phyloP scores from a whole-genome alignment of 768 basidiomycete species.

The Lyophyllum decastes region DNA sequence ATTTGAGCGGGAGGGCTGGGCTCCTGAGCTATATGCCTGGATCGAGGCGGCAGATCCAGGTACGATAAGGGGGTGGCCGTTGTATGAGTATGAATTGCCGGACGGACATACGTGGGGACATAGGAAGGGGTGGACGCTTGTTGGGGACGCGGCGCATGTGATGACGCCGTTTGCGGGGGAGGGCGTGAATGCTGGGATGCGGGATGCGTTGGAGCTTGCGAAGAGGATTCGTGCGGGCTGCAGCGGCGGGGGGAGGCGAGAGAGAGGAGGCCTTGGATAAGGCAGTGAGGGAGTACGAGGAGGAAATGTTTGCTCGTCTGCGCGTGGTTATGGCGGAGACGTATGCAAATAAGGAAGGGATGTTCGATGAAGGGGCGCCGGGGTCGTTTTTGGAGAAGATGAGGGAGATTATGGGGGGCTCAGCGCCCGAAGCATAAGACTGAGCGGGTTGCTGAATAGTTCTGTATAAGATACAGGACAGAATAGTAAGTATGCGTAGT shows the following conservation, averaged over 20 bases:
- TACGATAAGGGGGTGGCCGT: constrained; percentile 12
- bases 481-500: too few relatives aligned
- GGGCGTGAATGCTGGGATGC: constrained; percentile 24
- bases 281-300: constrained; percentile 11
- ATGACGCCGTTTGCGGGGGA: constrained; percentile 26
- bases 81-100: constrained; percentile 14
- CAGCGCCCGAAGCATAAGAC: background rate
- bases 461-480: background rate
- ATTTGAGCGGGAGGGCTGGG: constrained; percentile 9
- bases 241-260: background rate
- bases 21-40: constrained; percentile 7
- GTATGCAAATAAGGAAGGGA: constrained; percentile 4
- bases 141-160: constrained; percentile 28
- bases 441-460: too few relatives aligned
- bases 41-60: constrained; percentile 8
- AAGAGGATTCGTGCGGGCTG: constrained; percentile 1
- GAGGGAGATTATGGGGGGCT: background rate
- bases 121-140: constrained; percentile 17
- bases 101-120: constrained; percentile 14
- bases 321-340: constrained; percentile 11
- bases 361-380: constrained; percentile 9
- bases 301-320: constrained; percentile 11
- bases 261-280: constrained; percentile 3
- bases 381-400: background rate
- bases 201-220: constrained; percentile 21